A percentile compares a stretch with the other conserved stretches of the same genome.
phyloP scores from a whole-genome alignment of 495 filamentous ascomycete genomes.

The Extremus antarcticus region DNA sequence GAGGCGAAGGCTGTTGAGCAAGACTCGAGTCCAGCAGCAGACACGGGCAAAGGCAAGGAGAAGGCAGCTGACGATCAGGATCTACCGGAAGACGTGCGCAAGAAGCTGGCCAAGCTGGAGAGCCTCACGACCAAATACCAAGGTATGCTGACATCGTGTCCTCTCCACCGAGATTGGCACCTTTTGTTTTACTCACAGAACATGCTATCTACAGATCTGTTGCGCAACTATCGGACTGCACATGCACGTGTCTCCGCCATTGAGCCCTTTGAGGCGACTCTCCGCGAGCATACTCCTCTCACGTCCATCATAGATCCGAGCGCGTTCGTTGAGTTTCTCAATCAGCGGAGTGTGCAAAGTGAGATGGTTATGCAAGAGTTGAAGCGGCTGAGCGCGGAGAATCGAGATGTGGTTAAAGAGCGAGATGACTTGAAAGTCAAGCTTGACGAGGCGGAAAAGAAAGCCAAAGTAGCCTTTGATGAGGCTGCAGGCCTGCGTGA shows the following conservation, averaged over 20 bases:
- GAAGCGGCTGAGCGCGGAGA: constrained; percentile 73
- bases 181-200: constrained; percentile 10
- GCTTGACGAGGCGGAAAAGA: constrained; percentile 56
- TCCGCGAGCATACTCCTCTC: constrained; percentile 84
- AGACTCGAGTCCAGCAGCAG: not conserved
- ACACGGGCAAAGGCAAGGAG: constrained; percentile 21
- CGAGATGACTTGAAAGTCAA: constrained; percentile 71
- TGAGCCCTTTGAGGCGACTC: constrained; percentile 81
- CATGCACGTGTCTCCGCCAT: constrained; percentile 75
- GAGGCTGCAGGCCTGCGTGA: constrained; percentile 18
- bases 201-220: constrained; percentile 49
- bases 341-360: constrained; percentile 69
- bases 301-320: constrained; percentile 77
- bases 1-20: constrained; percentile 1
- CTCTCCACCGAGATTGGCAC: constrained; percentile 2
- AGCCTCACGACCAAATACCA: constrained; percentile 80
- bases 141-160: constrained; percentile 40
- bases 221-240: constrained; percentile 82
- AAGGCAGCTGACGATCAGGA: constrained; percentile 34
- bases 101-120: constrained; percentile 64
- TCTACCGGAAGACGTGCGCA: constrained; percentile 61
- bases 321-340: constrained; percentile 86
- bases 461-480: constrained; percentile 41
- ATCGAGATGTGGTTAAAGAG: constrained; percentile 64
- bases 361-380: constrained; percentile 89